Evolutionary conservation across 1,284 basidiomycete species (phyloP).

Genomic region (Lentinula novae-zelandiae): DNA sequence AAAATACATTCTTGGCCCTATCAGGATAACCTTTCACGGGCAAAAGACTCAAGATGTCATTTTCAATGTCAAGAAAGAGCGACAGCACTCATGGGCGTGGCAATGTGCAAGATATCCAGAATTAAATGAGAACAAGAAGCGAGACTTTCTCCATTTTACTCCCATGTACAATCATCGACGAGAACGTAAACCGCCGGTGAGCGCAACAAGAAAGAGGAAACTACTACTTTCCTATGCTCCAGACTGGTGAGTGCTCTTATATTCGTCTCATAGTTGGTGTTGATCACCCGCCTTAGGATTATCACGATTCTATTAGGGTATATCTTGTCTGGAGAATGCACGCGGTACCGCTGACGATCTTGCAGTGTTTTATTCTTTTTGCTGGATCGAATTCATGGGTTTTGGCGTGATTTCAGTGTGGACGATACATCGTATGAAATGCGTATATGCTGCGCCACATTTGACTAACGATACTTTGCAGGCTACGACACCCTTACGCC

Average conservation of each 20-base stretch:
- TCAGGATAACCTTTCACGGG: not conserved
- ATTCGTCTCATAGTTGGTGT: not conserved
- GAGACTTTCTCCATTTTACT: not conserved
- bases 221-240: conserved; percentile 54
- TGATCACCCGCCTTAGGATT: conserved; percentile 40
- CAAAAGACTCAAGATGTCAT: not conserved
- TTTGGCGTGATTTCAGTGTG: conserved; percentile 81
- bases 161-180: not conserved
- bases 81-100: not conserved
- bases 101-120: not conserved
- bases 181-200: not conserved
- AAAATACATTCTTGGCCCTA: not conserved
- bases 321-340: conserved; percentile 25
- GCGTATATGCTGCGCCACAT: conserved; percentile 7
- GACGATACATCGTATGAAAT: conserved; percentile 66
- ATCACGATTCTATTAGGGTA: conserved; percentile 69
- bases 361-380: conserved; percentile 64
- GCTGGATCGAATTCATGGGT: conserved; percentile 68
- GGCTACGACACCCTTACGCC: conserved; percentile 59
- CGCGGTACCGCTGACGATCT: not conserved
- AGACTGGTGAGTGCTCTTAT: conserved; percentile 54
- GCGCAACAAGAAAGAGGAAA: not conserved
- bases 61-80: not conserved
- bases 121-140: not conserved
- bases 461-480: conserved; percentile 34